Percentiles rank a stretch among this genome's conserved stretches.
Conservation (phyloP, 345 rosid species). For the Eucalyptus erythrocorys region DNA sequence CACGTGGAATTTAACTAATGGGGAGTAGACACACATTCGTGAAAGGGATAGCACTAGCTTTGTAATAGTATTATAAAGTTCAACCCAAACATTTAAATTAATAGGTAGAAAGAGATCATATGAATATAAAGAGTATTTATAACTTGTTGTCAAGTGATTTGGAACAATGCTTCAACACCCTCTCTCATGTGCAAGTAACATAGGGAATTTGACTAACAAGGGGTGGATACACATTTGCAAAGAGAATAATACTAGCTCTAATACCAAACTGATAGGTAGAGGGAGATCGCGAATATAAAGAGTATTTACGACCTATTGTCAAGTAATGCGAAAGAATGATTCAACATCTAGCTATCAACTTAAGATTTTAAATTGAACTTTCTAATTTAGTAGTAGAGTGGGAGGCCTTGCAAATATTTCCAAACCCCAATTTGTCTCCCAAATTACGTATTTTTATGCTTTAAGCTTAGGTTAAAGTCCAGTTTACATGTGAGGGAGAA, state of each 20-base stretch:
- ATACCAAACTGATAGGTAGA: background rate
- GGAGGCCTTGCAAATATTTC: background rate
- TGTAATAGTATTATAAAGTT: background rate
- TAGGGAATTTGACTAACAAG: no score
- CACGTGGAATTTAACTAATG: background rate
- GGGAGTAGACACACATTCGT: background rate
- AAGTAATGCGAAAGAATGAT: background rate
- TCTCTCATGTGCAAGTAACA: no score
- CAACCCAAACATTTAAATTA: background rate
- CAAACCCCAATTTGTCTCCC: background rate
- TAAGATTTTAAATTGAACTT: background rate
- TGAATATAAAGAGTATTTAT: background rate
- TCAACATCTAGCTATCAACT: background rate
- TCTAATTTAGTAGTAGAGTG: background rate
- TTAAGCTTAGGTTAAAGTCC: background rate
- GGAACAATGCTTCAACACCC: background rate
- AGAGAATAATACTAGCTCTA: background rate
- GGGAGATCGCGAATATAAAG: background rate
- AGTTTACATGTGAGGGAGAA: background rate
- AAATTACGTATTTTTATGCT: accelerated
- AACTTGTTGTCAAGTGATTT: background rate
- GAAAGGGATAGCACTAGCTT: background rate
- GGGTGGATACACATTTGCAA: no score
- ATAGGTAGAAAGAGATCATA: accelerated
- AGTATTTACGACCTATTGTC: background rate